Evolutionary conservation across 768 basidiomycete genomes (phyloP), one percentile per base, ranked within the genome.

Genomic region (Amanita jacksonii): DNA sequence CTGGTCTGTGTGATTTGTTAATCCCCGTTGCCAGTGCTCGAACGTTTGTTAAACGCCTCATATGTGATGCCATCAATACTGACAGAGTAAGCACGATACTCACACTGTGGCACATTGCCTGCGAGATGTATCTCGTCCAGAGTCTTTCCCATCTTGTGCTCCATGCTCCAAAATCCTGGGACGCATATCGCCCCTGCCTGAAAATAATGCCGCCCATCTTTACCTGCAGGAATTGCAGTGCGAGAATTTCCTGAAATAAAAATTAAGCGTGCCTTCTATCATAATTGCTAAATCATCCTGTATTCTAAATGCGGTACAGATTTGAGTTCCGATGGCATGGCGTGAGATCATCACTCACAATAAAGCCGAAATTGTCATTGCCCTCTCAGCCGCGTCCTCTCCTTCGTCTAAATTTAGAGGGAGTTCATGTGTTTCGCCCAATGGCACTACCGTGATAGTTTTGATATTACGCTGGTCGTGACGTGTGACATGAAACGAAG

Each of bases 81-180:
- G n/a, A 30, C 6, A 18, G 38, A 34, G 34, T 24, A 39, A 40
- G 15, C 41, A 22, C 40, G 40, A 49, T 32, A 61, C 79, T 56
- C 58, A 81, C 83, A 85, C 59, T 76, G 76, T 13, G 85, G 82
- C 30, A 87, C 85, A 53, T 79, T 65, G 20, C 86, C 85, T 20
- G 70, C 66, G 43, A 65, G 60, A 60, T 88, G 85, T 33, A 87
- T 85, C 43, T 85, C 77, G 43, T 85, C 78, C 28, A 87, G 63
- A 16, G 77, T 67, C 52, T 79, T 64, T 5, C 85, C 87, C 43
- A 84, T 74, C 63, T 87, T 87, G 61, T 87, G 84, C 50, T 71
- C 57, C 62, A 87, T 68, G 13, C 84, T 70, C 86, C 85, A 87
- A 49, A 76, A 79, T 18, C 85, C 85, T 50, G 80, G 64, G 13